Conservation (phyloP, 805 yeast genomes). For the Debaryomyces tyrocola region DNA sequence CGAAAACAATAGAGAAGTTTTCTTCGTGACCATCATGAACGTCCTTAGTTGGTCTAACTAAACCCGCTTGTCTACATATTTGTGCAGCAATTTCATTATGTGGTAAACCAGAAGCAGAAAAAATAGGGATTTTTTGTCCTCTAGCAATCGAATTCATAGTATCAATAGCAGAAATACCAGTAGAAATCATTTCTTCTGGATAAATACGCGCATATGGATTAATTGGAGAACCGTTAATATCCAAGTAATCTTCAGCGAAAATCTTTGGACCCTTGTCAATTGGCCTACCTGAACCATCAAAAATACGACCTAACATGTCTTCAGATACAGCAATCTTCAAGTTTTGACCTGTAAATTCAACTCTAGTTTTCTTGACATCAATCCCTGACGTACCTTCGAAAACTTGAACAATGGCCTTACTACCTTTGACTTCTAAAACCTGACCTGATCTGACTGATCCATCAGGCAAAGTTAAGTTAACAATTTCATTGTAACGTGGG, state of each 20-base stretch:
- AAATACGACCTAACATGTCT: conserved; percentile 95
- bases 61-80: conserved; percentile 98
- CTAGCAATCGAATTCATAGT: conserved; percentile 99
- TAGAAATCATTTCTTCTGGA: conserved; percentile 99
- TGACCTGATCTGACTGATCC: conserved; percentile 95
- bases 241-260: conserved; percentile 97
- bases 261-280: conserved; percentile 98
- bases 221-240: conserved; percentile 98
- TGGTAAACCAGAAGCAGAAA: conserved; percentile 98
- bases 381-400: conserved; percentile 99
- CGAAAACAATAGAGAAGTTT: conserved; percentile 97
- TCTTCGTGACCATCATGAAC: conserved; percentile 99
- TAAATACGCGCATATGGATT: conserved; percentile 97
- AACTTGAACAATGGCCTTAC: conserved; percentile 96
- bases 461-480: conserved; percentile 93
- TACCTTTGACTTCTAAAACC: conserved; percentile 96
- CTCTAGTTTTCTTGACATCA: conserved; percentile 96
- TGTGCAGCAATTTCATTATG: conserved; percentile 99
- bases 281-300: conserved; percentile 98
- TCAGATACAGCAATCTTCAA: conserved; percentile 93
- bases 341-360: conserved; percentile 95
- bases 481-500: conserved; percentile 90
- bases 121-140: conserved; percentile 99
- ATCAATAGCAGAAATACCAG: conserved; percentile 98
- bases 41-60: conserved; percentile 98